Conservation (phyloP, 2,329 filamentous ascomycete genomes). For the Cyphellophora attinorum region DNA sequence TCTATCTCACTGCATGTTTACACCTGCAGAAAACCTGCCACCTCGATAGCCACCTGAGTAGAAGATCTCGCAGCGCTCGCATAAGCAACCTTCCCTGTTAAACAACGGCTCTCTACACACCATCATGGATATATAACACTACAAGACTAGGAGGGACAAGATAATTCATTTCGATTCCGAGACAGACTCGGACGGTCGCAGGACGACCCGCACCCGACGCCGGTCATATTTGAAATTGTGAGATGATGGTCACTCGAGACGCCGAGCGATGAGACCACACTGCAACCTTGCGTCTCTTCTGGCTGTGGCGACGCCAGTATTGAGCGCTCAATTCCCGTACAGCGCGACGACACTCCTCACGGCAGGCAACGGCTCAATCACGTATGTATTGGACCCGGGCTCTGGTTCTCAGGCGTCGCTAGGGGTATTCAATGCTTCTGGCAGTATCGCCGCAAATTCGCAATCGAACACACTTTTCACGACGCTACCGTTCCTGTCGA, state of each 20-base stretch:
- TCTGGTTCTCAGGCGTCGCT: constrained; percentile 44
- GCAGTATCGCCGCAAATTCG: constrained; percentile 41
- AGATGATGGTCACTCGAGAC: not conserved
- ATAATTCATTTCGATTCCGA: too few relatives aligned
- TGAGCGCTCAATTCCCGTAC: constrained; percentile 55
- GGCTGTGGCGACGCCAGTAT: constrained; percentile 12
- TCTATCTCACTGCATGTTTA: too few relatives aligned
- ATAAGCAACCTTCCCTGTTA: too few relatives aligned
- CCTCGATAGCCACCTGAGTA: too few relatives aligned
- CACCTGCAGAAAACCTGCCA: too few relatives aligned
- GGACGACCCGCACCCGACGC: not conserved
- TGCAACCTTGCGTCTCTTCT: constrained; percentile 4
- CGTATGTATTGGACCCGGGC: constrained; percentile 61
- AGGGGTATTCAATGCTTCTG: constrained; percentile 56
- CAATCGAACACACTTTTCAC: constrained; percentile 28
- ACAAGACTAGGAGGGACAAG: too few relatives aligned
- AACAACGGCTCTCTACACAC: too few relatives aligned
- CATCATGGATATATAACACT: too few relatives aligned
- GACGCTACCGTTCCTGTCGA: constrained; percentile 53
- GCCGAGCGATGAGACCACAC: not conserved
- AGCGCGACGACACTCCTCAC: constrained; percentile 63
- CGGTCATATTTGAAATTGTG: not conserved
- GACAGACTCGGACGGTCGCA: not conserved
- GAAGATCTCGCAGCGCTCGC: too few relatives aligned
- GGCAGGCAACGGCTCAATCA: constrained; percentile 44